phyloP scores from a whole-genome alignment of 805 yeast species.

The Myxozyma neotropica region DNA sequence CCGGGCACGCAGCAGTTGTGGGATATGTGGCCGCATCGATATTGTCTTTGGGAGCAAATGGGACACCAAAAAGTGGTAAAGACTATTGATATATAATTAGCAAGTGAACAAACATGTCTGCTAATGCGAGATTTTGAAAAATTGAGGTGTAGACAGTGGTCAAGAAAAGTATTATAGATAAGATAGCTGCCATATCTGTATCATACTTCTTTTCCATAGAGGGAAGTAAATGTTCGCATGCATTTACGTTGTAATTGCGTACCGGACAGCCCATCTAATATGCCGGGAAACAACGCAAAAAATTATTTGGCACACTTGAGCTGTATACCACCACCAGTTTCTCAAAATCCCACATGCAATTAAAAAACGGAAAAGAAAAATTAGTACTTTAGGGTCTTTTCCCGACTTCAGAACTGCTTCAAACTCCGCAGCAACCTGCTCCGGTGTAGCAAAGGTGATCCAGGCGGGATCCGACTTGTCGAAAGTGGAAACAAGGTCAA shows the following conservation, averaged over 20 bases:
- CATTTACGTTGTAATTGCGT: no score
- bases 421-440: slow-evolving; percentile 77
- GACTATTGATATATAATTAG: no score
- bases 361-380: background rate
- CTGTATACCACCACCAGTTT: background rate
- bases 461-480: slow-evolving; percentile 74
- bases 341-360: background rate
- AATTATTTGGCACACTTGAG: no score
- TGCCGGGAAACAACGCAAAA: no score
- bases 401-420: slow-evolving; percentile 59
- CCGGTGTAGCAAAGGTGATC: slow-evolving; percentile 74
- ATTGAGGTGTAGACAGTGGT: no score
- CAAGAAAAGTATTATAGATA: no score
- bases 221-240: background rate
- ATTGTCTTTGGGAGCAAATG: slow-evolving; percentile 92
- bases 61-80: slow-evolving; percentile 84
- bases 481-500: slow-evolving; percentile 42
- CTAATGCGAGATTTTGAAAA: no score
- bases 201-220: no score
- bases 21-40: slow-evolving; percentile 80
- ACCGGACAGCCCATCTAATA: no score
- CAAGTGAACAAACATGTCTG: no score
- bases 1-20: slow-evolving; percentile 96
- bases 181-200: no score
- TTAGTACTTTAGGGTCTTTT: slow-evolving; percentile 47